These are phyloP conservation scores for Fusarium virguliforme DNA, from an alignment of 2,329 filamentous ascomycete genomes.

Conservation along the genomic window DNA sequence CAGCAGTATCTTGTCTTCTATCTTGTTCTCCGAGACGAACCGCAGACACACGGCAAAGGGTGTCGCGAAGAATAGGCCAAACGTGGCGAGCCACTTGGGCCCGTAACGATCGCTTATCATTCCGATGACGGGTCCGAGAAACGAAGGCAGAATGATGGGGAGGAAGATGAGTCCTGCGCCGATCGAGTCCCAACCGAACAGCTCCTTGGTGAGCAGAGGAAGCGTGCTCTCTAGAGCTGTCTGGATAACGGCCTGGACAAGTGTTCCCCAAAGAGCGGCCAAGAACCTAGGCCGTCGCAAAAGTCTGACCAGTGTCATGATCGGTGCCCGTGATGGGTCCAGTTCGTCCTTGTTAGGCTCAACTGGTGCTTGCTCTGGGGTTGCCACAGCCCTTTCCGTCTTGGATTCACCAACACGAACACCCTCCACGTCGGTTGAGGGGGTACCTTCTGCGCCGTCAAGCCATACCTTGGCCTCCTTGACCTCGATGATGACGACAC, in stretches of 20 bases:
- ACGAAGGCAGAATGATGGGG: constrained; percentile 53
- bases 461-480: constrained; percentile 54
- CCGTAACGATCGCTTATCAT: constrained; percentile 55
- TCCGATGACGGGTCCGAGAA: constrained; percentile 54
- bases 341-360: constrained; percentile 20
- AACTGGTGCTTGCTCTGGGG: neutral
- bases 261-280: constrained; percentile 55
- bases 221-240: constrained; percentile 57
- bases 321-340: constrained; percentile 28
- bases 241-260: constrained; percentile 54
- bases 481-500: constrained; percentile 54
- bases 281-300: constrained; percentile 54
- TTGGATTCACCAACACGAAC: constrained; percentile 1
- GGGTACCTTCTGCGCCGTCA: constrained; percentile 11
- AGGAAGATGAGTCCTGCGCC: constrained; percentile 57
- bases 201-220: constrained; percentile 52
- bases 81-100: constrained; percentile 55
- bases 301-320: constrained; percentile 48
- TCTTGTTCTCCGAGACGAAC: constrained; percentile 53
- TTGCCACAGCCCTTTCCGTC: neutral
- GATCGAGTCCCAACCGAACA: constrained; percentile 55
- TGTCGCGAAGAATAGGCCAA: constrained; percentile 54
- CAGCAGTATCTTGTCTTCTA: constrained; percentile 53
- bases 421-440: constrained; percentile 15
- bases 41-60: constrained; percentile 56